Evolutionary conservation across 129 eudicot species (phyloP), one percentile per base, ranked within the genome.

Genomic region (Oenanthe sinensis): DNA sequence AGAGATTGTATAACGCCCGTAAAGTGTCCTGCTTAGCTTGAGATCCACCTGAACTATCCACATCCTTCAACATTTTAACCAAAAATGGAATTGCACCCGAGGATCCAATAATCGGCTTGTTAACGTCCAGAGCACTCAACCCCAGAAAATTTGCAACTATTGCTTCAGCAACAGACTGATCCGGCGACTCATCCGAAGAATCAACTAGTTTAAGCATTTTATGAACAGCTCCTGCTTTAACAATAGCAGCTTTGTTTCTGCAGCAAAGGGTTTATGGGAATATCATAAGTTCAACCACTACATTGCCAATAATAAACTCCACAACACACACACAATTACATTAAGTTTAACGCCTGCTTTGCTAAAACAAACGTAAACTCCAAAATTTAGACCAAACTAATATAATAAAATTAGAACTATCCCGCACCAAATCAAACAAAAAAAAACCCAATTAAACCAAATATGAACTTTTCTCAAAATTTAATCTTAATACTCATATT

Each of bases 231-330:
- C 98, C 98, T 69, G 97, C 96, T 89, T 91, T 88, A 39, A 91
- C 98, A 76, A 94, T 91, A 19, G 98, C 98, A 40, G 93, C 92
- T 84, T 94, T 94, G 83, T 94, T 91, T 83, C 98, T 94, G 91
- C 74, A 80, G 17, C 42, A 15, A 74, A 15, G 49, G 45, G 15
- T 63, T 43, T 33, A 22, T 8, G 50, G 42, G 62, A 83, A 74
- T 16, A 33, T 49, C 39, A 43, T 28, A 17, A 74, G 47, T n/a
- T 28, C 20, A 75, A 75, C 69, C 24, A 78, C 48, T 33, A 44
- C 37, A 85, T 43, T 76, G 39, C 54, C 28, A 74, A 79, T n/a
- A 79, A 78, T 62, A 68, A 42, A 69, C 67, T n/a, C 67, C 67
- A 58, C 67, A n/a, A 58, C 33, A n/a, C 28, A 58, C 67, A 58